Base-by-base conservation (phyloP, 306 rosid species). In the Luffa acutangula region DNA sequence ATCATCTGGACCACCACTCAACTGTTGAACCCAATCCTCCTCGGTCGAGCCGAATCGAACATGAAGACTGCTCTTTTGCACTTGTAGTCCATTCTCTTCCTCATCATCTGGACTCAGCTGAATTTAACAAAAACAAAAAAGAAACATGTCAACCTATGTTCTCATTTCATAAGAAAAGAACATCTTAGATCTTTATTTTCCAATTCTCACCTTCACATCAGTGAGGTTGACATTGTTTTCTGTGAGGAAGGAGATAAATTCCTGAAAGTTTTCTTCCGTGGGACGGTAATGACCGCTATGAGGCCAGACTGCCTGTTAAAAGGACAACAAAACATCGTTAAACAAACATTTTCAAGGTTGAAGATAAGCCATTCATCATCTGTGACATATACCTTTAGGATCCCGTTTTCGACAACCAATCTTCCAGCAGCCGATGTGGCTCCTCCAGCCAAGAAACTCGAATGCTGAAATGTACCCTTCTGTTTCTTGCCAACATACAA, bases 21-120 rank as follows among this genome's bases (percentile, higher is more conserved):
- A 80, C 83, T 81, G 86, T 76, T 87, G 88, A 2, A 20, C 56
- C 79, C 85, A 86, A 65, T 87, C 97, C 59, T 93, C 99, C 36
- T 93, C 99, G 4, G 91, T 89, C 18, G 97, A 96, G 88, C 80
- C 80, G 87, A 80, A 81, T 88, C 98, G 85, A 41, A 85, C 80
- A 86, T 92, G 97, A 82, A 80, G 75, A 81, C 87, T 86, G 79
- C 89, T 86, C 74, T 90, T 84, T 79, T 83, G 78, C 77, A 86
- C 83, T 80, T 82, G 12, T n/a, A 80, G 43, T 11, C 48, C 67
- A 73, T 77, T 86, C 18, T 85, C 89, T 71, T 75, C 90, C 81
- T 87, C 97, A 13, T 86, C 93, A 80, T 84, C 94, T 1, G 99
- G 89, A 87, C 80, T 87, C 97, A 84, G 89, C 98, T 96, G 94